phyloP scores from a whole-genome alignment of 2,329 filamentous ascomycete genomes.

The Pestalotiopsis sp. region DNA sequence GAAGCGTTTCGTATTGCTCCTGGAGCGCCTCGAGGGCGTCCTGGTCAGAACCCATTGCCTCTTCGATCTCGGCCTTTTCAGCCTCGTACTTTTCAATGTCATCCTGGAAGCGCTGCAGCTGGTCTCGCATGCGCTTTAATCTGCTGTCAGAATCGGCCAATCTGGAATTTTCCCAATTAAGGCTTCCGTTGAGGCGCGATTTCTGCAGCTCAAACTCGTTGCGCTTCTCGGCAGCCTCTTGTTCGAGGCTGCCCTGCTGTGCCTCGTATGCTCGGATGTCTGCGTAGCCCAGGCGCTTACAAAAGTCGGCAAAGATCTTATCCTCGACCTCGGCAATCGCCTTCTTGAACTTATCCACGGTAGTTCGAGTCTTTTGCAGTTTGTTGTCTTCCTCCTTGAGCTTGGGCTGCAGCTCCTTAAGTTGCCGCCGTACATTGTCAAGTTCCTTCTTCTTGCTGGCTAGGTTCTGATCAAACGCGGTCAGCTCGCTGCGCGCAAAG shows the following conservation, averaged over 20 bases:
- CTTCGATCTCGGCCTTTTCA: constrained; percentile 75
- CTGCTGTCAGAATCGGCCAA: constrained; percentile 65
- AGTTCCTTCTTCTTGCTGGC: constrained; percentile 83
- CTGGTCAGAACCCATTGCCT: constrained; percentile 70
- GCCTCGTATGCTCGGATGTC: constrained; percentile 93
- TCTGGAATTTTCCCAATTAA: constrained; percentile 58
- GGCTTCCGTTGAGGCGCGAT: constrained; percentile 66
- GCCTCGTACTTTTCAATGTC: constrained; percentile 71
- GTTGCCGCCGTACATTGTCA: constrained; percentile 70
- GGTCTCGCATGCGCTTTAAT: constrained; percentile 67
- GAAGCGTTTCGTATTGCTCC: constrained; percentile 70
- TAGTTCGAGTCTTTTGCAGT: constrained; percentile 58
- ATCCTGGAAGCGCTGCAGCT: constrained; percentile 65
- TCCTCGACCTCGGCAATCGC: constrained; percentile 85
- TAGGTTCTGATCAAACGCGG: constrained; percentile 79
- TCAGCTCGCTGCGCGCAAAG: constrained; percentile 74
- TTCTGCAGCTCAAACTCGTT: constrained; percentile 85
- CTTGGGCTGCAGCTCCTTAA: constrained; percentile 77
- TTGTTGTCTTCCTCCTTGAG: constrained; percentile 71
- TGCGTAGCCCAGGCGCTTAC: constrained; percentile 80
- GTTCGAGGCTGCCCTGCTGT: constrained; percentile 88
- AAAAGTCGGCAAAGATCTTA: constrained; percentile 83
- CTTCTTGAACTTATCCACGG: constrained; percentile 54
- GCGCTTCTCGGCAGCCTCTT: constrained; percentile 85
- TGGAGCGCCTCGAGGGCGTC: constrained; percentile 77